phyloP scores from a whole-genome alignment of 108 stramenopile species.

The Cylindrotheca fusiformis region DNA sequence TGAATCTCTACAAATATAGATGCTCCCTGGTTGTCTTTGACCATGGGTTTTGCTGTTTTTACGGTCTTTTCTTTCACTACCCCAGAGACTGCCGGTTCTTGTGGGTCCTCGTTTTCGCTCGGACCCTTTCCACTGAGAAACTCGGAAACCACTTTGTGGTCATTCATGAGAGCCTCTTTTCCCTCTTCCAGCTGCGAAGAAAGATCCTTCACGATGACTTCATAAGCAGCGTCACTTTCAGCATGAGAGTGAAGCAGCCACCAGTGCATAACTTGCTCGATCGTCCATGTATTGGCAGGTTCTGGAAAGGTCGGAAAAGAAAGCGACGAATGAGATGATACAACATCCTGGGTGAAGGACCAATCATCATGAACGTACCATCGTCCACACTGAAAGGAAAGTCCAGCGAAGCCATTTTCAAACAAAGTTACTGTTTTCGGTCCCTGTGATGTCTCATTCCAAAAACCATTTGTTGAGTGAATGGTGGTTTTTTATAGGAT shows the following conservation, averaged over 20 bases:
- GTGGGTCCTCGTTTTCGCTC: constrained; percentile 31
- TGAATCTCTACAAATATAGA: constrained; percentile 42
- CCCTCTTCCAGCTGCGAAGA: constrained; percentile 45
- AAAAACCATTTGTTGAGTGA: no score
- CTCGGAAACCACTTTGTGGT: constrained; percentile 47
- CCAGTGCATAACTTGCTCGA: constrained; percentile 78
- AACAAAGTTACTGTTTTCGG: no score
- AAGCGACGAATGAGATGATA: background rate
- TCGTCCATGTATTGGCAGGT: constrained; percentile 65
- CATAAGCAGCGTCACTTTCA: constrained; percentile 36
- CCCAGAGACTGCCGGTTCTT: constrained; percentile 7
- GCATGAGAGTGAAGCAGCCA: constrained; percentile 49
- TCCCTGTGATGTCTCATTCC: no score
- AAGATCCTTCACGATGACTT: constrained; percentile 35
- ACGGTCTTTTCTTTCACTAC: background rate
- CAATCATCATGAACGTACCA: constrained; percentile 27
- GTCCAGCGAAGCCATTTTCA: constrained; percentile 8
- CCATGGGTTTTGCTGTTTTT: constrained; percentile 12
- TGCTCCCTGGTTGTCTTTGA: background rate
- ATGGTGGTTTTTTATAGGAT: no score
- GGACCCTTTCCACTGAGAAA: constrained; percentile 10
- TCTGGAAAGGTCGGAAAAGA: constrained; percentile 16
- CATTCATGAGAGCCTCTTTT: constrained; percentile 41
- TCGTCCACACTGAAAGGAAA: constrained; percentile 39
- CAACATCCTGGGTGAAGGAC: no score